phyloP scores from a whole-genome alignment of 371 early-diverging fungal species.

The Blakeslea trispora region DNA sequence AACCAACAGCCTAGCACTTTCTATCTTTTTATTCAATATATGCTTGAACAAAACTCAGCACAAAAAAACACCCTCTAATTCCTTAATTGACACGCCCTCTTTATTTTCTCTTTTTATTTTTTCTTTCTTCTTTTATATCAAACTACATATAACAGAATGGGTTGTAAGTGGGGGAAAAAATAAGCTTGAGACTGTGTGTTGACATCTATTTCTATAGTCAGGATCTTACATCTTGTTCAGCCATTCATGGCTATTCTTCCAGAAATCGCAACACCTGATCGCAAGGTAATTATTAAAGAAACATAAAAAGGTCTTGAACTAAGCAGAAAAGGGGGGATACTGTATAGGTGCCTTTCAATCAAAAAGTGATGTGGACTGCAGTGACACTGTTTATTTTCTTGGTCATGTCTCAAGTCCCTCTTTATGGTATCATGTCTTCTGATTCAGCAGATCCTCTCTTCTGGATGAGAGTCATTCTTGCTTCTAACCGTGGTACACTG shows the following conservation, averaged over 20 bases:
- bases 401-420: constrained; percentile 99
- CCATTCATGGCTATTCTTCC: constrained; percentile 99
- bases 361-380: constrained; percentile 99
- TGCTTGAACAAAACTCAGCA: too few species aligned
- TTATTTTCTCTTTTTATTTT: too few species aligned
- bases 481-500: constrained; percentile 99
- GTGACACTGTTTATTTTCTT: constrained; percentile 99
- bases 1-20: too few species aligned
- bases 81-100: too few species aligned
- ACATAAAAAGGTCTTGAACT: neutral
- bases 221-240: constrained; percentile 95
- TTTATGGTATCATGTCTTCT: constrained; percentile 99
- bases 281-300: constrained; percentile 76
- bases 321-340: neutral
- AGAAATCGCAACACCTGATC: constrained; percentile 95
- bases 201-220: constrained; percentile 57
- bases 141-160: constrained; percentile 26
- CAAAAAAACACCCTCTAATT: too few species aligned
- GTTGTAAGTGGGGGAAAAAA: constrained; percentile 21
- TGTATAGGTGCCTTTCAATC: constrained; percentile 90
- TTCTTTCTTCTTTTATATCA: constrained; percentile 12
- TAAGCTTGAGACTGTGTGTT: too few species aligned
- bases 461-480: constrained; percentile 99
- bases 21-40: too few species aligned
- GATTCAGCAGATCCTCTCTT: constrained; percentile 98